Percentiles rank a stretch among this genome's conserved stretches.
phyloP scores from a whole-genome alignment of 805 yeast species.

The Nakazawaea ambrosiae region DNA sequence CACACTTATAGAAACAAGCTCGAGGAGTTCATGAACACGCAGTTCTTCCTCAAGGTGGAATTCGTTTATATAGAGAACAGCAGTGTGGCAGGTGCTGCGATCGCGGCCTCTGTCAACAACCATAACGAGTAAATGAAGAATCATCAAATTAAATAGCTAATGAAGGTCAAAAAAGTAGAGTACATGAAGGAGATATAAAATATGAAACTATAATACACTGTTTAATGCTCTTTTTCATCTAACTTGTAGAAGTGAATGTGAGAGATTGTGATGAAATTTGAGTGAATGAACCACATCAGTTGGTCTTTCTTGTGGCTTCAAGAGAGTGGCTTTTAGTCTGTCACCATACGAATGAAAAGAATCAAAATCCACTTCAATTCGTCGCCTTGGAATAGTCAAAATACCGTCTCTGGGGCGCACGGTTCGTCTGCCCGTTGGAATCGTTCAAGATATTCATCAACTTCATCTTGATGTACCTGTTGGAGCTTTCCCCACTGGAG shows the following conservation, averaged over 20 bases:
- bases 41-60: conserved; percentile 22
- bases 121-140: background rate
- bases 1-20: conserved; percentile 28
- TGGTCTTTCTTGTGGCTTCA: too few relatives aligned
- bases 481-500: too few relatives aligned
- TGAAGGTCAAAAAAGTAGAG: background rate
- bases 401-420: background rate
- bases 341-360: background rate
- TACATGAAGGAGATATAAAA: too few relatives aligned
- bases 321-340: too few relatives aligned
- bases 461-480: conserved; percentile 4
- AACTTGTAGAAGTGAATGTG: too few relatives aligned
- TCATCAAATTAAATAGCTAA: background rate
- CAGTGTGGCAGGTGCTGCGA: conserved; percentile 47
- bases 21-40: conserved; percentile 15
- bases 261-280: too few relatives aligned
- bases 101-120: conserved; percentile 31
- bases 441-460: conserved; percentile 4
- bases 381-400: background rate
- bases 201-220: too few relatives aligned
- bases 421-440: background rate
- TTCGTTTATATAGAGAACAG: conserved; percentile 37
- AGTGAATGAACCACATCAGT: too few relatives aligned
- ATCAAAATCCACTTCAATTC: background rate
- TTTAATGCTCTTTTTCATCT: too few relatives aligned